Percentiles rank a stretch among this genome's conserved stretches.
phyloP scores from a whole-genome alignment of 225 moss, liverwort and hornwort species.

The Bryoerythrophyllum caledonicum region DNA sequence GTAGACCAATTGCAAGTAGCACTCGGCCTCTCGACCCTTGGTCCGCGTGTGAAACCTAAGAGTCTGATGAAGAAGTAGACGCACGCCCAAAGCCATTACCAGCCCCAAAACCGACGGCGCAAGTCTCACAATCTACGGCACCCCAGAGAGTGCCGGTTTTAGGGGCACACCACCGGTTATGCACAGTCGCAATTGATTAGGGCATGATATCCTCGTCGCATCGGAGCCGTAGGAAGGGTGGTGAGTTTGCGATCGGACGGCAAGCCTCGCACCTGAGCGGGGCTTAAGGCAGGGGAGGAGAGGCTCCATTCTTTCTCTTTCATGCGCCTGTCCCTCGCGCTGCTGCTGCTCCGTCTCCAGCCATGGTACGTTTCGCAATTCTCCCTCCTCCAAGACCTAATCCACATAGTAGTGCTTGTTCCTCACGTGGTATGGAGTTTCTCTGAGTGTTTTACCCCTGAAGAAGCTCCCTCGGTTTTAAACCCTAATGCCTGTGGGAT shows the following conservation, averaged over 20 bases:
- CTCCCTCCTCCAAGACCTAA: neutral
- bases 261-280: neutral
- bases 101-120: neutral
- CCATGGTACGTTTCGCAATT: neutral
- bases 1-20: no score
- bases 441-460: neutral
- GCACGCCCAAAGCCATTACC: neutral
- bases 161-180: neutral
- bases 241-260: neutral
- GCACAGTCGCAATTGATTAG: neutral
- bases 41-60: no score
- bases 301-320: rapidly evolving
- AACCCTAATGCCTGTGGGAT: neutral
- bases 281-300: neutral
- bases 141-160: neutral
- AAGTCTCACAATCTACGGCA: neutral
- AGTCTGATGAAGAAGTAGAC: neutral
- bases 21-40: no score
- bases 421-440: neutral
- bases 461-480: neutral
- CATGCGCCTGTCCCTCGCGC: neutral
- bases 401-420: neutral
- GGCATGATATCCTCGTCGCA: neutral
- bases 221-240: neutral
- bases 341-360: neutral